Base-by-base conservation (phyloP, 2,329 filamentous ascomycete species). In the Phialemoniopsis sp. region DNA sequence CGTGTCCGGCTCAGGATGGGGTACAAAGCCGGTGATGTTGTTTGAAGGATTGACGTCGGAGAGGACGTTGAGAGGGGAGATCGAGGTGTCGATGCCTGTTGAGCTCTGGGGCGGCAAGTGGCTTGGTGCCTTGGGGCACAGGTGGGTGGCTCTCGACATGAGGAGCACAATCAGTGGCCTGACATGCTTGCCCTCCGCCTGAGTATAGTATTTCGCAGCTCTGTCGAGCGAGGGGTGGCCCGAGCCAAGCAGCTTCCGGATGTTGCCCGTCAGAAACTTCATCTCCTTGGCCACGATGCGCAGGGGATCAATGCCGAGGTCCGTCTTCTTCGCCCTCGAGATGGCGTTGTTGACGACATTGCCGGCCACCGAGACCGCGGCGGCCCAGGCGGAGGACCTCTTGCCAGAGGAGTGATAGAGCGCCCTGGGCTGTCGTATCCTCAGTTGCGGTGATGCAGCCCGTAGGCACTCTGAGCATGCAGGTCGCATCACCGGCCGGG, bases 181-280 rank as follows among this genome's bases (percentile, higher is more conserved):
- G 52, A 98, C 84, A 64, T 97, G 93, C 70, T 98, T 98, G 46
- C 93, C 93, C 71, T 97, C 89, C 43, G 87, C 87, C 55, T 91
- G 87, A 16, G 93, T 95, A 63, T 98, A 98, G 72, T 98, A 98
- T 66, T 98, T 98, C 38, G 93, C 89, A 19, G 90, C 91, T 32
- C 88, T 90, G 58, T 97, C 93, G 44, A 98, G 77, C 34, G 90
- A 89, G 1, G 93, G 93, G 58, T 98, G 91, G 6, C 91, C 91
- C 0, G 90, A 96, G 6, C 91, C 91, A 13, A 97, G 71, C n/a
- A 97, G 73, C 58, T 94, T 87, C 45, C 88, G 78, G 63, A 97
- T 95, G 55, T 97, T 95, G 39, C 89, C 89, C 10, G 87, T 95
- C 56, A 97, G 68, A 54, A 90, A 94, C 65, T 95, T 93, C 82